Conservation (phyloP, 805 yeast genomes). For the Candida railenensis region DNA sequence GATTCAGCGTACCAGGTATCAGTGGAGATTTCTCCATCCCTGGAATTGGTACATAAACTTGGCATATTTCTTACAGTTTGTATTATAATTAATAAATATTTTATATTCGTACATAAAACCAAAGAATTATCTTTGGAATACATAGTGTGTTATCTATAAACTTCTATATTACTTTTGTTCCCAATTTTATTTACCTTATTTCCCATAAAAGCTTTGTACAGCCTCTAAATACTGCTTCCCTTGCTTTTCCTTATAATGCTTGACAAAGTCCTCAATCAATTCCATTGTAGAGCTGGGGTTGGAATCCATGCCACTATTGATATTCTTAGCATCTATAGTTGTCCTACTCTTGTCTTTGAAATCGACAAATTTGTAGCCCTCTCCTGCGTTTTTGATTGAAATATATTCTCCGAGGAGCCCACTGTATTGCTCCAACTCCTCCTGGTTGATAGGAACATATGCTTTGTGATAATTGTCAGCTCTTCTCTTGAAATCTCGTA, state of each 20-base stretch:
- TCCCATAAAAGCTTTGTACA: conserved; percentile 21
- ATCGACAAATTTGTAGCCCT: conserved; percentile 15
- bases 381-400: conserved; percentile 28
- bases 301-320: conserved; percentile 6
- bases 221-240: conserved; percentile 25
- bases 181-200: not conserved
- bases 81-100: not conserved
- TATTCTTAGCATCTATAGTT: not conserved
- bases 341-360: not conserved
- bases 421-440: conserved; percentile 21
- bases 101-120: not conserved
- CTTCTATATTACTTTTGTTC: not conserved
- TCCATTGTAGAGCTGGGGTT: conserved; percentile 2
- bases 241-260: conserved; percentile 19
- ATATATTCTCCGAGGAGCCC: conserved; percentile 19
- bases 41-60: conserved; percentile 4
- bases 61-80: not conserved
- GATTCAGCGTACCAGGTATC: conserved; percentile 4
- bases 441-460: conserved; percentile 27
- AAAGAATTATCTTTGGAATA: no score
- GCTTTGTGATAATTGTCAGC: conserved; percentile 48
- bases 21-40: conserved; percentile 4
- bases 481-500: conserved; percentile 59
- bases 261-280: conserved; percentile 11
- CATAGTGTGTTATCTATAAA: not conserved